phyloP scores from a whole-genome alignment of 2,329 filamentous ascomycete genomes.

The Ophiostoma ips region DNA sequence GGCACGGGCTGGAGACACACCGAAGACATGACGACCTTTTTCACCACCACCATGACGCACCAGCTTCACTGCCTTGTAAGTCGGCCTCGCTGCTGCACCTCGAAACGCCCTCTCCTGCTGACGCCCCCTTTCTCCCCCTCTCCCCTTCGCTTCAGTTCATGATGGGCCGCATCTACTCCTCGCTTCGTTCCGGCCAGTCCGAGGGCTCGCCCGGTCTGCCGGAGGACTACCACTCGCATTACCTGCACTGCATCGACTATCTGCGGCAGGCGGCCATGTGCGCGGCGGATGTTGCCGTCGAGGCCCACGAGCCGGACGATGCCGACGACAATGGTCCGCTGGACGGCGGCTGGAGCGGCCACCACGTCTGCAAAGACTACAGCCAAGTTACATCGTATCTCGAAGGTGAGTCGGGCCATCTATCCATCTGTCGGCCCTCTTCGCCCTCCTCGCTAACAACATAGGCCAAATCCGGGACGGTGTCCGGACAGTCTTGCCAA shows the following conservation, averaged over 20 bases:
- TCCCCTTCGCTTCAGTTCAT: slow-evolving; percentile 18
- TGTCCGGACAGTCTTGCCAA: slow-evolving; percentile 15
- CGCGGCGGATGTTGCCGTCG: slow-evolving; percentile 23
- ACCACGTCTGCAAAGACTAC: slow-evolving; percentile 28
- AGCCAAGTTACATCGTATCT: slow-evolving; percentile 23
- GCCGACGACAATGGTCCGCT: slow-evolving; percentile 23
- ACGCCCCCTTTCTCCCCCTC: too few relatives aligned
- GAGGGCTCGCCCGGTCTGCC: slow-evolving; percentile 12
- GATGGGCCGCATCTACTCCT: slow-evolving; percentile 22
- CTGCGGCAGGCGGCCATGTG: slow-evolving; percentile 28
- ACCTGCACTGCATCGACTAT: slow-evolving; percentile 29
- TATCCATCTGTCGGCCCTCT: background rate
- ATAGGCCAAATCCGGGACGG: slow-evolving; percentile 16
- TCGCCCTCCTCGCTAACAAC: background rate
- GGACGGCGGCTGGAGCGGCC: slow-evolving; percentile 27
- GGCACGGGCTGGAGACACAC: slow-evolving; percentile 24
- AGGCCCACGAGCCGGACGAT: slow-evolving; percentile 24
- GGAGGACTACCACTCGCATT: slow-evolving; percentile 22
- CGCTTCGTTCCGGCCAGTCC: slow-evolving; percentile 11
- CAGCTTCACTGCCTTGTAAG: slow-evolving; percentile 27
- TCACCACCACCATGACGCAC: slow-evolving; percentile 28
- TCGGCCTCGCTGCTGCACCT: background rate
- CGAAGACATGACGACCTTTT: slow-evolving; percentile 23
- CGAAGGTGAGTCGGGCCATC: slow-evolving; percentile 16
- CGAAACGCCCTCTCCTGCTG: background rate